Evolutionary conservation across 441 rosid genomes (phyloP), one percentile per base, ranked within the genome.

Genomic region (Erodium moschatum): DNA sequence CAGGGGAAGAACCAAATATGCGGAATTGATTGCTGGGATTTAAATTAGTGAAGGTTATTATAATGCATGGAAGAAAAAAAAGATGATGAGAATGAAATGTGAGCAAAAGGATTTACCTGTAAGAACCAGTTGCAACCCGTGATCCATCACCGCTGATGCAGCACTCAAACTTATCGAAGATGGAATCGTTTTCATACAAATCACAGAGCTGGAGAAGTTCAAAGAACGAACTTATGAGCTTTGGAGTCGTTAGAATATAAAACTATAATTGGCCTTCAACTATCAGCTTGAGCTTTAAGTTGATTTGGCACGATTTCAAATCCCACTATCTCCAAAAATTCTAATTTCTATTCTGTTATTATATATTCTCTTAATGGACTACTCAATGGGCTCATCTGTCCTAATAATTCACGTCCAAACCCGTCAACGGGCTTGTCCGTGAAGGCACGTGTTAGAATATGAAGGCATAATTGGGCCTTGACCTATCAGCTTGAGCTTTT

Each of bases 101-200:
- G 16, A 54, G 61, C 21, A 16, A 16, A 54, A 54, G 61, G 6
- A n/a, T 72, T 74, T 63, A 92, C 98, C 98, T 89, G 89, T 90
- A 92, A 68, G 98, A 92, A 70, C 98, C 98, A 16, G 97, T 87
- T 13, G 98, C 96, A 56, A 89, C 90, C 74, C 98, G 86, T 48
- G 76, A 64, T 73, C 97, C 98, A 77, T 89, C 92, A 44, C 98
- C 96, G 68, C 98, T 92, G 65, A 89, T 73, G 78, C 96, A 90
- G 80, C 98, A 92, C 75, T 92, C 98, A 29, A 92, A 92, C 78
- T 94, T 94, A 78, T 94, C 97, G 64, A 94, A 91, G 84, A 94
- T 91, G 3, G 97, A 94, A 54, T 54, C 61, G 4, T 54, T 92
- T 80, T 90, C 98, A 67, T 92, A 92, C 73, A 92, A 81, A 83